Conservation (phyloP, 2,329 filamentous ascomycete genomes). For the Sporothrix variecibatus region DNA sequence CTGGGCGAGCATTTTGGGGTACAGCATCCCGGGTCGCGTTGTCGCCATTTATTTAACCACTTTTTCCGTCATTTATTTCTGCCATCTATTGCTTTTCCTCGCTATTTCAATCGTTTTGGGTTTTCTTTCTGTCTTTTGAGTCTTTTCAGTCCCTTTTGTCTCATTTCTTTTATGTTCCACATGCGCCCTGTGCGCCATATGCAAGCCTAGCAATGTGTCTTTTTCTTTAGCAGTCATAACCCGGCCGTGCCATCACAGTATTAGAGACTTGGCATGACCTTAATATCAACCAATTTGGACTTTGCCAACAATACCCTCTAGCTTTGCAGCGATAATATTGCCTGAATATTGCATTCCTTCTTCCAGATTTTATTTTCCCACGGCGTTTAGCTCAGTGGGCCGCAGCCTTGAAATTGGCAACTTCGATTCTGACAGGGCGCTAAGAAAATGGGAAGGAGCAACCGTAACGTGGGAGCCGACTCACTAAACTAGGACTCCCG, state of each 20-base stretch:
- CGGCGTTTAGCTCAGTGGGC: background rate
- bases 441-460: background rate
- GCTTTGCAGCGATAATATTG: background rate
- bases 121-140: background rate
- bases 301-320: background rate
- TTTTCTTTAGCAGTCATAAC: background rate
- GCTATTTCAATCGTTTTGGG: background rate
- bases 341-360: background rate
- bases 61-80: background rate
- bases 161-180: background rate
- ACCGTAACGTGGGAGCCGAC: background rate
- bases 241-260: background rate
- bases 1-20: background rate
- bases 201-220: background rate
- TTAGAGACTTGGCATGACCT: background rate
- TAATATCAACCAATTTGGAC: slow-evolving; percentile 11
- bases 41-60: background rate
- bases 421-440: background rate
- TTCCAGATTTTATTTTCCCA: background rate
- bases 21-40: slow-evolving; percentile 11
- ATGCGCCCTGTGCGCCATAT: background rate
- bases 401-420: background rate
- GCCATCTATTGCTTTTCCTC: background rate
- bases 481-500: slow-evolving; percentile 1
- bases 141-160: background rate